These are phyloP conservation scores for Sungouiozyma intestinalis DNA, from an alignment of 805 yeast genomes.

Conservation along the genomic window DNA sequence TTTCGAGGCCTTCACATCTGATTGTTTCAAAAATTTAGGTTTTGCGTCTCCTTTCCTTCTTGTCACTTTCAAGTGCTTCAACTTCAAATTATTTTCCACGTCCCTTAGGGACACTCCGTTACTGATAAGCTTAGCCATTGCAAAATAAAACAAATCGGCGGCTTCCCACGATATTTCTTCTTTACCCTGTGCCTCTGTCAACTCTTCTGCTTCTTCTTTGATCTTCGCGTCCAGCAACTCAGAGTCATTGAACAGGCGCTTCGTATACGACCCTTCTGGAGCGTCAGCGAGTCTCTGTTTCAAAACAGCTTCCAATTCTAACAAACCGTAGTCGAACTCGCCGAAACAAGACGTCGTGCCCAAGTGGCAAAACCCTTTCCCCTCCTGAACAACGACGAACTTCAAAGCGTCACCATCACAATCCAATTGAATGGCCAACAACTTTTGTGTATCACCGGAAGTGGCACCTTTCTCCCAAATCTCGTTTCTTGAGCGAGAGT, in stretches of 20 bases:
- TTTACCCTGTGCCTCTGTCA: slow-evolving; percentile 66
- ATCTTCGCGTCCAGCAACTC: slow-evolving; percentile 73
- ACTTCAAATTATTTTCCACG: slow-evolving; percentile 73
- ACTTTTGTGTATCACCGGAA: slow-evolving; percentile 87
- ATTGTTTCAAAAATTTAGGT: slow-evolving; percentile 44
- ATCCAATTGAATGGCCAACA: slow-evolving; percentile 59
- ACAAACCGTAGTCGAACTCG: slow-evolving; percentile 46
- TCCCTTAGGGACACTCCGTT: slow-evolving; percentile 72
- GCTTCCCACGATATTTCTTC: slow-evolving; percentile 91
- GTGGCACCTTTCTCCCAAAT: slow-evolving; percentile 95
- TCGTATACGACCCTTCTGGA: slow-evolving; percentile 91
- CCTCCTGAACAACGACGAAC: slow-evolving; percentile 76
- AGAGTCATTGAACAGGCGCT: slow-evolving; percentile 73
- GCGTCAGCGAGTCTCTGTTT: slow-evolving; percentile 50
- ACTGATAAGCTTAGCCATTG: slow-evolving; percentile 61
- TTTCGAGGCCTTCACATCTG: slow-evolving; percentile 20
- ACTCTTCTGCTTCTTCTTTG: slow-evolving; percentile 92
- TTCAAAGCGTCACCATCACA: slow-evolving; percentile 90
- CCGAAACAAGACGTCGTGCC: slow-evolving; percentile 76
- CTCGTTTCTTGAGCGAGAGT: slow-evolving; percentile 76
- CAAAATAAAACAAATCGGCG: slow-evolving; percentile 80
- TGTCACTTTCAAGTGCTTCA: slow-evolving; percentile 76
- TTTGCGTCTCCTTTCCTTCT: slow-evolving; percentile 96
- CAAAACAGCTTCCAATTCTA: slow-evolving; percentile 54
- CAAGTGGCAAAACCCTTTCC: slow-evolving; percentile 88